phyloP scores from a whole-genome alignment of 805 yeast genomes.

The Cyberlindnera maritima region DNA sequence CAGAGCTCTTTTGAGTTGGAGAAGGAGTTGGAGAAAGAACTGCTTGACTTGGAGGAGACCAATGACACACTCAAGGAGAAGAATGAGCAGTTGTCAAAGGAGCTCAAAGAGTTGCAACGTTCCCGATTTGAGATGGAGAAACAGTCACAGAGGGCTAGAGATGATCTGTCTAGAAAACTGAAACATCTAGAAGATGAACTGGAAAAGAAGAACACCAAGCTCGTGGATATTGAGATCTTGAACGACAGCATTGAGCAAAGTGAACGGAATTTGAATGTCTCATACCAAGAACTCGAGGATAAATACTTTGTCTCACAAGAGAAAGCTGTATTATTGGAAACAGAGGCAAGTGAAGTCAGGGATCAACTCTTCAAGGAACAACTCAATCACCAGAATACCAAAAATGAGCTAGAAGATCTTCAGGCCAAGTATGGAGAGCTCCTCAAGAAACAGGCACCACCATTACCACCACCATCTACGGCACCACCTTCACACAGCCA shows the following conservation, averaged over 20 bases:
- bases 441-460: background rate
- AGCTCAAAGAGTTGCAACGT: slow-evolving; percentile 28
- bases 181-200: slow-evolving; percentile 30
- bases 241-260: slow-evolving; percentile 44
- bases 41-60: slow-evolving; percentile 29
- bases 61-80: slow-evolving; percentile 23
- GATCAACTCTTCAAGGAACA: slow-evolving; percentile 27
- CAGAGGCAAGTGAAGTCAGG: slow-evolving; percentile 32
- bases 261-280: slow-evolving; percentile 34
- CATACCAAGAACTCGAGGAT: slow-evolving; percentile 33
- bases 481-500: background rate
- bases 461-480: background rate
- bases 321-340: slow-evolving; percentile 36
- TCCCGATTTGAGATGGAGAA: slow-evolving; percentile 28
- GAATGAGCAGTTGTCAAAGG: slow-evolving; percentile 22
- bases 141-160: slow-evolving; percentile 23
- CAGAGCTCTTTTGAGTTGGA: slow-evolving; percentile 43
- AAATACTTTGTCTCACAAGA: slow-evolving; percentile 37
- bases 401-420: slow-evolving; percentile 23
- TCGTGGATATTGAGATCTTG: slow-evolving; percentile 40
- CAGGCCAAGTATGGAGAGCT: slow-evolving; percentile 14
- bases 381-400: slow-evolving; percentile 28
- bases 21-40: slow-evolving; percentile 42
- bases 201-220: slow-evolving; percentile 28
- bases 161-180: slow-evolving; percentile 21